phyloP scores from a whole-genome alignment of 1,284 basidiomycete genomes.

The Austroboletus novae-zelandiae region DNA sequence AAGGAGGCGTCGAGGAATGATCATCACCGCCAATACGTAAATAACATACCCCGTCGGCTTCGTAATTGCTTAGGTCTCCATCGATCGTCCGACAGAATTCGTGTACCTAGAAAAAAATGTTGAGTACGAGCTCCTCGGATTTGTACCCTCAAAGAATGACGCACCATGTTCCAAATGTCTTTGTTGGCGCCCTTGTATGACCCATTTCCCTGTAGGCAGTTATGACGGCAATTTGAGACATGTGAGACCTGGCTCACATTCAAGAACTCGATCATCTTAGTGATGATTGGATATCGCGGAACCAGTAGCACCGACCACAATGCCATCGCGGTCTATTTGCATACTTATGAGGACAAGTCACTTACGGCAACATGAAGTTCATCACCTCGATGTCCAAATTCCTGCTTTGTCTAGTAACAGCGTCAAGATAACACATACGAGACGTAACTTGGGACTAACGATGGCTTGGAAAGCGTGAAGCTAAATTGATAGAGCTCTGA shows the following conservation, averaged over 20 bases:
- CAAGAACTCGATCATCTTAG: conserved; percentile 62
- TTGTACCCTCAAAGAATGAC: conserved; percentile 16
- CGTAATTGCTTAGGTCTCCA: conserved; percentile 60
- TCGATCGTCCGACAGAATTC: conserved; percentile 71
- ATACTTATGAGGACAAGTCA: conserved; percentile 10
- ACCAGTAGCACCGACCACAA: conserved; percentile 71
- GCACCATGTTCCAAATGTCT: conserved; percentile 80
- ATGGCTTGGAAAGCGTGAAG: conserved; percentile 65
- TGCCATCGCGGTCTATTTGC: conserved; percentile 57
- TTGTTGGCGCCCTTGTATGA: conserved; percentile 75
- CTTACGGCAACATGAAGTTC: conserved; percentile 3
- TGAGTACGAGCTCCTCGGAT: conserved; percentile 6
- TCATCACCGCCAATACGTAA: neutral
- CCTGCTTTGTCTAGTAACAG: conserved; percentile 51
- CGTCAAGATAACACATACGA: conserved; percentile 1
- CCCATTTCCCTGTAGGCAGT: conserved; percentile 48
- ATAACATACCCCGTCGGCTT: conserved; percentile 59
- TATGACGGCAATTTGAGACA: conserved; percentile 2
- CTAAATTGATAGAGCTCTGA: conserved; percentile 65
- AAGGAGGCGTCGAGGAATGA: neutral
- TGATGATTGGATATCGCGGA: conserved; percentile 62
- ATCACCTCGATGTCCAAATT: conserved; percentile 78
- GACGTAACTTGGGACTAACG: conserved; percentile 41
- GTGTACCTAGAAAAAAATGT: conserved; percentile 48
- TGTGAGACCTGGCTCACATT: conserved; percentile 41